Evolutionary conservation across 2,329 filamentous ascomycete species (phyloP).

Genomic region (Penicillium thymicola): DNA sequence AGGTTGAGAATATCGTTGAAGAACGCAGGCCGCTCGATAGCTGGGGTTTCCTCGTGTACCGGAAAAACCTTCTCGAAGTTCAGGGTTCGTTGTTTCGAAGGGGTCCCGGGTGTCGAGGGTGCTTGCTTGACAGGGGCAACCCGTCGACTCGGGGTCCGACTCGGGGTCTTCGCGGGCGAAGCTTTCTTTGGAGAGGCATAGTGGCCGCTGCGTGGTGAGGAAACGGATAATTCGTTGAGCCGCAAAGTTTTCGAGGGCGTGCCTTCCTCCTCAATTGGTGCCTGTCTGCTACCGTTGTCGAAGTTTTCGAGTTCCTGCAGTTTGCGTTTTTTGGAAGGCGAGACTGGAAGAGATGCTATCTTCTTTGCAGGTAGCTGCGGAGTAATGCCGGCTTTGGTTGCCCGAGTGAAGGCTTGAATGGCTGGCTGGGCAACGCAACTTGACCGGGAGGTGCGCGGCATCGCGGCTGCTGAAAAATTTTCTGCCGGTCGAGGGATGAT

Average conservation of each 20-base stretch:
- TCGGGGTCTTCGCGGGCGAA: conserved; percentile 13
- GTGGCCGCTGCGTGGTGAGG: conserved; percentile 32
- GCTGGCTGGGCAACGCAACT: conserved; percentile 37
- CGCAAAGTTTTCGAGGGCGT: conserved; percentile 37
- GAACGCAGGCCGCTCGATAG: conserved; percentile 30
- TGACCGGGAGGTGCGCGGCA: conserved; percentile 31
- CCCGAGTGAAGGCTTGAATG: conserved; percentile 45
- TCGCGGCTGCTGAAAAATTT: conserved; percentile 25
- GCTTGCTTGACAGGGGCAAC: conserved; percentile 38
- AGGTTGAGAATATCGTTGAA: conserved; percentile 58
- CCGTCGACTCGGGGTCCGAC: conserved; percentile 43
- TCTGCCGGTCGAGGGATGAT: not conserved
- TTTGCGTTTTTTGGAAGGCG: conserved; percentile 43
- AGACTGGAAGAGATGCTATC: conserved; percentile 26
- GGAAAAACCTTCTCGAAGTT: conserved; percentile 16
- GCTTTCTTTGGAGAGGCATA: conserved; percentile 23
- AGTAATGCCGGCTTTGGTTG: conserved; percentile 41
- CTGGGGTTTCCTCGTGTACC: conserved; percentile 9
- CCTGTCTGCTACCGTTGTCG: conserved; percentile 24
- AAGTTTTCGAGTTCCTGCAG: conserved; percentile 34
- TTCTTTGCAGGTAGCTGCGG: conserved; percentile 34
- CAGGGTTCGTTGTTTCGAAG: conserved; percentile 28
- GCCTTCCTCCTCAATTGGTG: conserved; percentile 17
- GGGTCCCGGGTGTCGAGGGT: conserved; percentile 22
- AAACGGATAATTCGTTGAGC: conserved; percentile 31